Percentiles rank a stretch among this genome's conserved stretches.
phyloP scores from a whole-genome alignment of 768 basidiomycete species.

The Agrocybe chaxingu region DNA sequence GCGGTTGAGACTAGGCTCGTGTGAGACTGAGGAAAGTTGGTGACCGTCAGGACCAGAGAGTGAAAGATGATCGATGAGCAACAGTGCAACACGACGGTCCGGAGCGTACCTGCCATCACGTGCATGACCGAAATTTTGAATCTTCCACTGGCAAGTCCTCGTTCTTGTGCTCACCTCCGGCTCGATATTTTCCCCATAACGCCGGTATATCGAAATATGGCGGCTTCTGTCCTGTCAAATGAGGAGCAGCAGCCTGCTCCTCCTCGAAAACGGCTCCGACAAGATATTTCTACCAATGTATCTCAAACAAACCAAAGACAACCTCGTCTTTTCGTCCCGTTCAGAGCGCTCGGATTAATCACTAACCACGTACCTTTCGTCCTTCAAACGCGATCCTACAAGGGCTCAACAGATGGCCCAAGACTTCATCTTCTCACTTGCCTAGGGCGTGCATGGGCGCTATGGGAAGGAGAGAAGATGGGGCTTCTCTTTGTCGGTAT shows the following conservation, averaged over 20 bases:
- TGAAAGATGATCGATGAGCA: background rate
- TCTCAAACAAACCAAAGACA: constrained; percentile 24
- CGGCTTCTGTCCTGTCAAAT: background rate
- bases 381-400: constrained; percentile 79
- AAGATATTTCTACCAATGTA: constrained; percentile 23
- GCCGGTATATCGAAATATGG: background rate
- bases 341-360: constrained; percentile 91
- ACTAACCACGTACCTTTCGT: constrained; percentile 90
- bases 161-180: too few relatives aligned
- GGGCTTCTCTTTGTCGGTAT: constrained; percentile 87
- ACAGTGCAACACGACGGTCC: too few relatives aligned
- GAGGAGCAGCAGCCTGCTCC: constrained; percentile 18
- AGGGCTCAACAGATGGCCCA: constrained; percentile 82
- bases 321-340: constrained; percentile 80
- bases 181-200: background rate
- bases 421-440: constrained; percentile 83
- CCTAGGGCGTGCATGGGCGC: constrained; percentile 85
- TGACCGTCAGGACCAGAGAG: background rate
- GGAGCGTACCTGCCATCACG: constrained; percentile 6
- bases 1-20: background rate
- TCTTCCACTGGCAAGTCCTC: background rate
- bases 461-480: constrained; percentile 97
- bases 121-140: constrained; percentile 13
- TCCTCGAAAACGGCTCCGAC: constrained; percentile 51
- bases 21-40: background rate